phyloP scores from a whole-genome alignment of 306 rosid genomes.

The Quercus gilva region DNA sequence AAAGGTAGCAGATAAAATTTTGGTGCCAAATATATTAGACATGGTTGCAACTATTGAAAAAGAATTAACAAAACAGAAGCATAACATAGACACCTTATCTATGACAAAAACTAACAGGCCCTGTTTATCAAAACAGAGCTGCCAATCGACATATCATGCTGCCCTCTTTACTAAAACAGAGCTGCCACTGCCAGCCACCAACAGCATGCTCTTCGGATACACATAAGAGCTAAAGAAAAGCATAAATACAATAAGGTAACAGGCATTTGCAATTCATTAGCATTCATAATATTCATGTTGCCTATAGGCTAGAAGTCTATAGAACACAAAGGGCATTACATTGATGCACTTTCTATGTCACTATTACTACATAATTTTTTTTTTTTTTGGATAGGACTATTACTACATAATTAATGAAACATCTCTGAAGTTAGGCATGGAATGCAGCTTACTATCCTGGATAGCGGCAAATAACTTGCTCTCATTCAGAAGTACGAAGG shows the following conservation, averaged over 20 bases:
- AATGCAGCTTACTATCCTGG: slow-evolving; percentile 19
- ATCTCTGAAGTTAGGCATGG: background rate
- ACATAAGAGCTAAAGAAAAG: background rate
- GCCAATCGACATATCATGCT: no score
- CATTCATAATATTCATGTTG: background rate
- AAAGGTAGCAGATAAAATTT: no score
- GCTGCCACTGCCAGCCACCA: no score
- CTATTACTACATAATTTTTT: background rate
- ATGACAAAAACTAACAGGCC: background rate
- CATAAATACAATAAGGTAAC: background rate
- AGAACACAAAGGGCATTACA: background rate
- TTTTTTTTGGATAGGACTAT: no score
- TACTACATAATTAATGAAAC: no score
- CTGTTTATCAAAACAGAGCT: no score
- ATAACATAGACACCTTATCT: background rate
- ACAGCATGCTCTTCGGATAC: no score
- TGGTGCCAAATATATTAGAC: no score
- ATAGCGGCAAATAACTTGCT: slow-evolving; percentile 9
- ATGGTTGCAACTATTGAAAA: no score
- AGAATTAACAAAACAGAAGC: no score
- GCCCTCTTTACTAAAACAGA: no score
- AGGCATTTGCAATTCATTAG: background rate
- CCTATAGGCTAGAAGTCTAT: background rate
- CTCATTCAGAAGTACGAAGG: background rate
- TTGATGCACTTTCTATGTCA: background rate